Base-by-base conservation (phyloP, 106 monocot genomes). In the Triglochin maritima region DNA sequence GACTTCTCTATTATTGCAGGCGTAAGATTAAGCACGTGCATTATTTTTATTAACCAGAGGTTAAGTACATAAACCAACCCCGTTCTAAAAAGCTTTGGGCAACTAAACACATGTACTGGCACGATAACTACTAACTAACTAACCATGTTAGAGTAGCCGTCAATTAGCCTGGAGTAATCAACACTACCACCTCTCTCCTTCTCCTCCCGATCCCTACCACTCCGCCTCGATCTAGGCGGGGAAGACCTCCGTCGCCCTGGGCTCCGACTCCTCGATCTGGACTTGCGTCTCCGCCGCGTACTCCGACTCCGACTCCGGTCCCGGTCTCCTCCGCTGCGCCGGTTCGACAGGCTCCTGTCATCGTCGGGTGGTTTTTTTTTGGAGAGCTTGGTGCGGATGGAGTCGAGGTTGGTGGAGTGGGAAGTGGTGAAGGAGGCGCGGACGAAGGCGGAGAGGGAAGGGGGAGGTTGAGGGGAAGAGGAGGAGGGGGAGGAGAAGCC, bases 81-180 rank as follows among this genome's bases (percentile, higher is more conserved):
- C 29, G 1, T 29, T 29, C 60, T 42, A 60, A 8, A 16, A 2
- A 52, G 11, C 52, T 52, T 11, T 52, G 6, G 15, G 41, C 4
- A 60, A 60, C 43, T 17, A 60, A 41, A n/a, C 17, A 7, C 4
- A 29, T 29, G 10, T 10, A 7, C 16, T 8, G 13, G 63, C 29
- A 29, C 1, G 29, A 29, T 29, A 29, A 2, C 13, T 55, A 3
- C 17, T 56, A 10, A 14, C 17, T 16, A 66, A 66, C 75, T 43
- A 17, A 87, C 91, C 92, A 93, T 93, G 59, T 75, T 68, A 11
- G 84, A 72, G 57, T 88, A 93, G 1, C 85, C 88, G 13, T 83
- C 75, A 54, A 93, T 88, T 17, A 88, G 72, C 59, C 66, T 57
- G 6, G 85, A 66, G 54, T 85, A 93, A 79, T 88, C 83, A 48